Conservation (phyloP, 1,284 basidiomycete species). For the Pterulicium gracile region DNA sequence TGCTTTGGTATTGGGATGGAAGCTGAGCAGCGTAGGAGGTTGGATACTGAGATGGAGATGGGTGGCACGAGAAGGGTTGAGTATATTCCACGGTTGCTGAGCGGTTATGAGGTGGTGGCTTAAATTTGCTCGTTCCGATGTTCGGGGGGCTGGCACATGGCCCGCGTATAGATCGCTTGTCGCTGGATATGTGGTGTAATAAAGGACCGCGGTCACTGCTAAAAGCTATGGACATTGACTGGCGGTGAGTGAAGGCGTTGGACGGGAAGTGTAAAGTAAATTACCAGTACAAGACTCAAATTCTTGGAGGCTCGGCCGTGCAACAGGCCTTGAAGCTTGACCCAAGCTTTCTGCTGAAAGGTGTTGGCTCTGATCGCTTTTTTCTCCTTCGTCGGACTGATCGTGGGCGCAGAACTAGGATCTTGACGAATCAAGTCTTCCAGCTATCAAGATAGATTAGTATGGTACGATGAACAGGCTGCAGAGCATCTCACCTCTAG, state of each 20-base stretch:
- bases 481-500: slow-evolving; percentile 48
- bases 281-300: slow-evolving; percentile 69
- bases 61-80: slow-evolving; percentile 65
- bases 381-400: slow-evolving; percentile 17
- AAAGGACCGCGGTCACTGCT: slow-evolving; percentile 61
- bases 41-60: slow-evolving; percentile 78
- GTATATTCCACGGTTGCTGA: slow-evolving; percentile 67
- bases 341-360: slow-evolving; percentile 32
- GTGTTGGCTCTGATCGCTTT: slow-evolving; percentile 26
- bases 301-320: slow-evolving; percentile 71
- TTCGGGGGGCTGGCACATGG: no score
- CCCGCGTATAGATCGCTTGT: slow-evolving; percentile 8
- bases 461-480: slow-evolving; percentile 1
- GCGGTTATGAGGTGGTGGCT: slow-evolving; percentile 37
- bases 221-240: slow-evolving; percentile 64
- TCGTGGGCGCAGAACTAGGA: slow-evolving; percentile 32
- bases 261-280: slow-evolving; percentile 3
- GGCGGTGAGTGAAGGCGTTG: slow-evolving; percentile 7
- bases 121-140: no score
- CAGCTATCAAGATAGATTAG: slow-evolving; percentile 32
- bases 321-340: slow-evolving; percentile 38
- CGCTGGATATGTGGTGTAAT: slow-evolving; percentile 52
- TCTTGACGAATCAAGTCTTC: slow-evolving; percentile 70
- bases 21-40: slow-evolving; percentile 66
- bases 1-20: slow-evolving; percentile 31